Evolutionary conservation across 495 filamentous ascomycete species (phyloP).

Genomic region (Penicillium argentinense): DNA sequence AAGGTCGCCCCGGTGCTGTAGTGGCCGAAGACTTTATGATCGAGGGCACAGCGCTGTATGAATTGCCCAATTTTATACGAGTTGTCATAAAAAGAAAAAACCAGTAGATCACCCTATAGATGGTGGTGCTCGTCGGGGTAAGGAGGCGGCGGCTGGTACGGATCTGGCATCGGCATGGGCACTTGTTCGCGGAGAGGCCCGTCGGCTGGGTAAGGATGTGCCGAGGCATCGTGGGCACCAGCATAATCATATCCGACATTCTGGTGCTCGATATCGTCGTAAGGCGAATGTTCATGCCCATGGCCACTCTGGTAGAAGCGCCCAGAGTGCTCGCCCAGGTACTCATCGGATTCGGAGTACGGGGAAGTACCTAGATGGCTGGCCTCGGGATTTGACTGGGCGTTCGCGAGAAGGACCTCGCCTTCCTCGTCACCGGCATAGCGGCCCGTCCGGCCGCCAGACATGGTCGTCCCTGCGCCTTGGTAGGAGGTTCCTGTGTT

Average conservation of each 20-base stretch:
- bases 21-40: slow-evolving; percentile 1
- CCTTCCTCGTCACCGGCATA: slow-evolving; percentile 38
- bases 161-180: slow-evolving; percentile 39
- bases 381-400: slow-evolving; percentile 38
- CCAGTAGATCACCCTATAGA: slow-evolving; percentile 12
- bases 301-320: slow-evolving; percentile 18
- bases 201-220: slow-evolving; percentile 16
- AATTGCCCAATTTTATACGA: too few species aligned
- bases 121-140: slow-evolving; percentile 23
- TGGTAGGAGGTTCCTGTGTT: slow-evolving; percentile 32
- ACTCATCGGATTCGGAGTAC: slow-evolving; percentile 20
- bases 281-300: slow-evolving; percentile 22
- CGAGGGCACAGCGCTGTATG: too few species aligned
- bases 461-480: slow-evolving; percentile 26
- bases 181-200: slow-evolving; percentile 28
- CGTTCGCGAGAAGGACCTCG: slow-evolving; percentile 39
- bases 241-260: slow-evolving; percentile 21
- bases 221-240: slow-evolving; percentile 4
- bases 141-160: slow-evolving; percentile 32
- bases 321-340: slow-evolving; percentile 22
- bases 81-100: too few species aligned
- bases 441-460: slow-evolving; percentile 22
- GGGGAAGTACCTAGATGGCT: slow-evolving; percentile 17
- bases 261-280: slow-evolving; percentile 24
- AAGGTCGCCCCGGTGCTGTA: too few species aligned